Percentiles rank a stretch among this genome's conserved stretches.
These are phyloP conservation scores for Spathaspora passalidarum DNA, from an alignment of 805 yeast genomes.

Conservation along the genomic window DNA sequence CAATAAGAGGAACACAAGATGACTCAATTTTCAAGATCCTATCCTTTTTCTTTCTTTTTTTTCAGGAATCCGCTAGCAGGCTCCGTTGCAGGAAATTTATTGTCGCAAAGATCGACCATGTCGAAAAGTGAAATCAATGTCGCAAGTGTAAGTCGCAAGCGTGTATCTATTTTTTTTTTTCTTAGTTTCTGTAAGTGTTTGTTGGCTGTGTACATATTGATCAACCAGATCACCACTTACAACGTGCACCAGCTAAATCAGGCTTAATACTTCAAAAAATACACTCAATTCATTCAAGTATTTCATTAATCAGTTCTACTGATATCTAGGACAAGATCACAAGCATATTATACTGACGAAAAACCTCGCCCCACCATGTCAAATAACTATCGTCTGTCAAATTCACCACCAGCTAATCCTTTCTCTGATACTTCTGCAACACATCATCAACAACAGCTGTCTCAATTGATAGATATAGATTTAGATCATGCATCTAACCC, in stretches of 20 bases:
- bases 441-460: not conserved
- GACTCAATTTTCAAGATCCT: not conserved
- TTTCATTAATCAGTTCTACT: too few species aligned
- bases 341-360: not conserved
- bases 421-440: not conserved
- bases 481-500: conserved; percentile 21
- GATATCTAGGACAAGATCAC: too few species aligned
- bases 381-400: not conserved
- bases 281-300: not conserved
- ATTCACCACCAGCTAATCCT: conserved; percentile 4
- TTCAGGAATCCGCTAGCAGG: too few species aligned
- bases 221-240: not conserved
- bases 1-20: not conserved
- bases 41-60: not conserved
- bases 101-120: not conserved
- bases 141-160: too few species aligned
- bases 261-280: too few species aligned
- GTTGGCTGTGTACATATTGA: not conserved
- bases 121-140: too few species aligned
- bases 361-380: not conserved
- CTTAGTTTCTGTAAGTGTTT: not conserved
- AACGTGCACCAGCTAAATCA: too few species aligned
- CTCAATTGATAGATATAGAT: too few species aligned
- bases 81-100: not conserved
- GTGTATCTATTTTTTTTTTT: not conserved